Base-by-base conservation (phyloP, 345 rosid species). In the Eutrema heterophyllum region DNA sequence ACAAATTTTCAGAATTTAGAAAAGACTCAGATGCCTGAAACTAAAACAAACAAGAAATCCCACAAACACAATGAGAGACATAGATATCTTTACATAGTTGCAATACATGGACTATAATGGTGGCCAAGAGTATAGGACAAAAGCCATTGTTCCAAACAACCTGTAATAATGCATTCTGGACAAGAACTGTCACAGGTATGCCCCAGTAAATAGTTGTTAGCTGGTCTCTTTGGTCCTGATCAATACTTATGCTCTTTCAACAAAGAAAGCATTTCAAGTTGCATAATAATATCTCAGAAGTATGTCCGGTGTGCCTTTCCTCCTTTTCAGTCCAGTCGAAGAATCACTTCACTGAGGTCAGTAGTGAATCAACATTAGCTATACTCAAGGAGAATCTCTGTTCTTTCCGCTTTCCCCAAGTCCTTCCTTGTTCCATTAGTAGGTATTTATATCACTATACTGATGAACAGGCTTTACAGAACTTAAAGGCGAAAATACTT, bases 181-280 rank as follows among this genome's bases (percentile, higher is more conserved):
- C 52, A 66, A 72, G 72, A 48, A 40, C 38, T 67, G 67, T 67
- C 45, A 58, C 61, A 30, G 14, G 30, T 38, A 30, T 58, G 67
- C 48, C 59, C 78, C 66, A 73, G 66, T 65, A 45, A 35, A 16
- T 36, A 55, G 66, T 12, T 65, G 45, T 55, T 45, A 66, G 36
- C 78, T 66, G 26, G 7, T 57, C n/a, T 27, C 26, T 8, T 39
- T 49, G 29, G 53, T 49, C 29, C 59, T 67, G 53, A 58, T 21
- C 65, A 58, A 38, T 29, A 40, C 36, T 45, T 27, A 4, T 29
- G 27, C 66, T 74, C 60, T 24, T 26, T 46, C 48, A 57, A 64
- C 41, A 45, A 55, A 73, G 29, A 71, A 60, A 60, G 27, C 50
- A 16, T 38, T 38, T 59, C 24, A 73, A 45, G 50, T 10, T 44